Percentiles rank a stretch among this genome's conserved stretches.
phyloP scores from a whole-genome alignment of 208 protist species.

The Angomonas desouzai region DNA sequence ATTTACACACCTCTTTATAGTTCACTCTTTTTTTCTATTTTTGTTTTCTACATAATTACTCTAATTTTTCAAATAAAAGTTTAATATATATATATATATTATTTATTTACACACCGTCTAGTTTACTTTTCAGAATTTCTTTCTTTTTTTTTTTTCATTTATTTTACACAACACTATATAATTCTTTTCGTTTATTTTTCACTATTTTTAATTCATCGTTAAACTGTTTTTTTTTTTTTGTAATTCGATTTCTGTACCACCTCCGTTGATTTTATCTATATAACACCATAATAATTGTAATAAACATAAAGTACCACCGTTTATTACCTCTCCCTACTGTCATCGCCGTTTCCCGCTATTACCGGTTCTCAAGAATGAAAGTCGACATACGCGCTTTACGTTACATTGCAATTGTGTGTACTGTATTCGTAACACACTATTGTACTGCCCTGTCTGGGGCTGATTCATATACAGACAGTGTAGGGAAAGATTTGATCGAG shows the following conservation, averaged over 20 bases:
- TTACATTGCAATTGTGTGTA: background rate
- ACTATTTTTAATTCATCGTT: background rate
- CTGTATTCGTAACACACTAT: too few species aligned
- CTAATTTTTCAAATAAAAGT: too few species aligned
- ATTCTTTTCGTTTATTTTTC: background rate
- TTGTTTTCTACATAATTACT: background rate
- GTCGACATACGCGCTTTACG: background rate
- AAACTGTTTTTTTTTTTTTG: background rate
- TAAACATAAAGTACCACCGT: background rate
- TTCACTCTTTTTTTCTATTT: conserved; percentile 2
- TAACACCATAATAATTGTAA: too few species aligned
- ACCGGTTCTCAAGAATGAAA: too few species aligned
- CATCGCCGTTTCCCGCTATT: too few species aligned
- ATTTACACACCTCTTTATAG: background rate
- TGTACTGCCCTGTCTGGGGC: too few species aligned
- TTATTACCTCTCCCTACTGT: too few species aligned
- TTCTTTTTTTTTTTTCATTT: conserved; percentile 1
- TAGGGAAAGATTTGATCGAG: background rate
- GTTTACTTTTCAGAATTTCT: background rate
- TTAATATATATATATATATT: background rate
- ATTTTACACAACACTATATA: background rate
- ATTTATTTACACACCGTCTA: background rate
- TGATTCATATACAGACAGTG: background rate
- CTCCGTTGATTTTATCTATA: too few species aligned
- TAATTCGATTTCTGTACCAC: background rate